These are phyloP conservation scores for Tardiomyces depauwii DNA, from an alignment of 1,139 yeast species.

Conservation along the genomic window DNA sequence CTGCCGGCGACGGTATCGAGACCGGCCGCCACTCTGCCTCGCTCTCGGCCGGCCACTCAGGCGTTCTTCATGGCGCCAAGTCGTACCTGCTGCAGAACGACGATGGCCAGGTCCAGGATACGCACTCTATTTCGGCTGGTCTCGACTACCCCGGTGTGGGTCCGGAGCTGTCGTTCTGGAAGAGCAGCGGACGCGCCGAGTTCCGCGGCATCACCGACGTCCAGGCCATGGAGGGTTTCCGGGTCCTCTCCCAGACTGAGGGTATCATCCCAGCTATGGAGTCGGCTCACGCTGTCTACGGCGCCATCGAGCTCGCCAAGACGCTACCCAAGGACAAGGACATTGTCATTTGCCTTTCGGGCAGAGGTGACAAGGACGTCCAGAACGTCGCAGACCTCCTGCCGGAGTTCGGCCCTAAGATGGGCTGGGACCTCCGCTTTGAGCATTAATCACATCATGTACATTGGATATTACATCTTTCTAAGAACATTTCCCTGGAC, in stretches of 20 bases:
- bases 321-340: conserved; percentile 70
- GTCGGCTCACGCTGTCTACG: conserved; percentile 90
- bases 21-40: conserved; percentile 88
- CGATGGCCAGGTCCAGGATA: conserved; percentile 96
- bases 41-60: conserved; percentile 82
- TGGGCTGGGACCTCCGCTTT: conserved; percentile 94
- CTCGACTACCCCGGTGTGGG: conserved; percentile 99
- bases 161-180: conserved; percentile 95
- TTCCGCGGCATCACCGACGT: conserved; percentile 91
- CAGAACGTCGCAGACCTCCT: conserved; percentile 93
- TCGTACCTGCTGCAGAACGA: conserved; percentile 82
- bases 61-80: conserved; percentile 96
- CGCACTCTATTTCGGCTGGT: conserved; percentile 97
- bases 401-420: conserved; percentile 79
- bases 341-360: conserved; percentile 80
- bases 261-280: conserved; percentile 98
- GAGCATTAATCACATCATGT: conserved; percentile 27
- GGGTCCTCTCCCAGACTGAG: conserved; percentile 77
- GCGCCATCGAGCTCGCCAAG: conserved; percentile 84
- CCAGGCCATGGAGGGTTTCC: conserved; percentile 85
- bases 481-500: too few relatives aligned
- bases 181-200: conserved; percentile 81
- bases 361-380: conserved; percentile 99
- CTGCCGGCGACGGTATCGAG: conserved; percentile 95
- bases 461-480: background rate